Evolutionary conservation across 257 asterid genomes (phyloP).

Genomic region (Nyctanthes arbortristis): DNA sequence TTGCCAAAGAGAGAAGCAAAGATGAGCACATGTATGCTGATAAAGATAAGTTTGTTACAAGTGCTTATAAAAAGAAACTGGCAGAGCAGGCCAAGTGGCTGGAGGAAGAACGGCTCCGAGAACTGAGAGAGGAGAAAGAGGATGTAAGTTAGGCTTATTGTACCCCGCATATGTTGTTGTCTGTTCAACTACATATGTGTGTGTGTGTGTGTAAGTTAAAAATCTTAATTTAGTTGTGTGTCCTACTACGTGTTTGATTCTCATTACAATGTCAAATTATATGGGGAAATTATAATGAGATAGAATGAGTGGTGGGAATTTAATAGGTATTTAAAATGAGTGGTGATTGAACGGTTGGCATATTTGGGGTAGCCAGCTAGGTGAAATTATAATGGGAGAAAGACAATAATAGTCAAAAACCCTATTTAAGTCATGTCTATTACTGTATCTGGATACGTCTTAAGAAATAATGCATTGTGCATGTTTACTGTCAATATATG

Average conservation of each 20-base stretch:
- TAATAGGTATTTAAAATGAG: too few species aligned
- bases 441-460: neutral
- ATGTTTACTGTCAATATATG: too few species aligned
- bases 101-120: slow-evolving; percentile 89
- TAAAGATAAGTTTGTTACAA: slow-evolving; percentile 79
- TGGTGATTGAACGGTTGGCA: too few species aligned
- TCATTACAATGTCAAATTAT: too few species aligned
- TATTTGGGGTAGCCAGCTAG: too few species aligned
- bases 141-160: slow-evolving; percentile 52
- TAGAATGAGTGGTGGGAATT: too few species aligned
- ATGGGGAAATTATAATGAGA: too few species aligned
- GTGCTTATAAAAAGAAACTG: slow-evolving; percentile 88
- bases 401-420: too few species aligned
- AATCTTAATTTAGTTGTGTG: too few species aligned
- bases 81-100: slow-evolving; percentile 93
- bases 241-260: too few species aligned
- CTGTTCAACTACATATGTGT: neutral
- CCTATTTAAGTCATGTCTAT: neutral
- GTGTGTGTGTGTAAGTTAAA: neutral
- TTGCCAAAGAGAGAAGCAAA: slow-evolving; percentile 88
- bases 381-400: too few species aligned
- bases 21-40: slow-evolving; percentile 80
- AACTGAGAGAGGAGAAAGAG: slow-evolving; percentile 71
- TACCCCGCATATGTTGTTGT: neutral
- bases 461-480: neutral